Percentiles rank a stretch among this genome's conserved stretches.
These are phyloP conservation scores for Yamadazyma ubonensis DNA, from an alignment of 805 yeast genomes.

Conservation along the genomic window DNA sequence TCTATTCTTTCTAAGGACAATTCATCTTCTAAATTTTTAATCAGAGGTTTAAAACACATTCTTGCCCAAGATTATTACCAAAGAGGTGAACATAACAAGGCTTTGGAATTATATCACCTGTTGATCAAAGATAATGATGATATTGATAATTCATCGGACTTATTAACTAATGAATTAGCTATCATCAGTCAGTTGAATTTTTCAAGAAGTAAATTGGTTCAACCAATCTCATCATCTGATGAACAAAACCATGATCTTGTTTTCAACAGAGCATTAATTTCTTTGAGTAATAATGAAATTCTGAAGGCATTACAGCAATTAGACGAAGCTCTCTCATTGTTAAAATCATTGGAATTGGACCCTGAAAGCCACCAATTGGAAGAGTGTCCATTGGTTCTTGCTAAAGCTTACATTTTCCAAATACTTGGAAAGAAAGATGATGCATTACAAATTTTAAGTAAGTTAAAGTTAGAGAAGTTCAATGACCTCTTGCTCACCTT, in stretches of 20 bases:
- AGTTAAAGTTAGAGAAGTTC: conserved; percentile 26
- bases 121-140: conserved; percentile 30
- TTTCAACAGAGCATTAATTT: conserved; percentile 59
- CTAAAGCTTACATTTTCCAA: conserved; percentile 56
- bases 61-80: conserved; percentile 56
- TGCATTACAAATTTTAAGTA: conserved; percentile 30
- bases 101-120: conserved; percentile 47
- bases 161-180: conserved; percentile 66
- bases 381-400: conserved; percentile 58
- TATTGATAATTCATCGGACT: conserved; percentile 49
- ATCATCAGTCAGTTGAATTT: conserved; percentile 50
- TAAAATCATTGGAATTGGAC: conserved; percentile 38
- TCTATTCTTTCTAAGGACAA: conserved; percentile 10
- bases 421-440: conserved; percentile 30
- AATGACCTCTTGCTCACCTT: conserved; percentile 42
- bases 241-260: conserved; percentile 49
- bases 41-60: conserved; percentile 46
- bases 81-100: conserved; percentile 40
- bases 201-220: conserved; percentile 5
- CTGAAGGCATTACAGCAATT: conserved; percentile 43
- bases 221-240: conserved; percentile 2
- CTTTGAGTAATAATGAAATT: conserved; percentile 41
- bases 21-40: conserved; percentile 19
- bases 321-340: conserved; percentile 44
- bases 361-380: conserved; percentile 52